Percentiles rank a stretch among this genome's conserved stretches.
Conservation (phyloP, 2,329 filamentous ascomycete species). For the Stemphylium lycopersici region DNA sequence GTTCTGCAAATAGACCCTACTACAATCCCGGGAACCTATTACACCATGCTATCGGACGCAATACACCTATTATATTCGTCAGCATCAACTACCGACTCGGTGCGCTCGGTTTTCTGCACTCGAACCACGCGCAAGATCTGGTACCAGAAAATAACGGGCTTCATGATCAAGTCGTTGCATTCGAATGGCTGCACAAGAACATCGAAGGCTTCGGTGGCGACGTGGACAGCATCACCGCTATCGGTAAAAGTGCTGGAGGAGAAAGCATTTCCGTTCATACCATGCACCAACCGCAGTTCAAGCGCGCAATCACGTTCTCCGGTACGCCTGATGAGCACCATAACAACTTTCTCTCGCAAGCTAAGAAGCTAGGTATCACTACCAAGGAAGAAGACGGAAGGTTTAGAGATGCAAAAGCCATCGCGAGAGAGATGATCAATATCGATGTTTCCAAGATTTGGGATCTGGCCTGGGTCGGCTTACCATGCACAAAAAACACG, state of each 20-base stretch:
- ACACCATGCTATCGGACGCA: conserved; percentile 7
- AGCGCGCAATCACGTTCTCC: conserved; percentile 20
- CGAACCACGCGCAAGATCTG: conserved; percentile 45
- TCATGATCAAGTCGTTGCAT: conserved; percentile 42
- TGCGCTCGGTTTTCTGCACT: conserved; percentile 49
- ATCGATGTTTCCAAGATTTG: conserved; percentile 13
- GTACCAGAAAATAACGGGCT: conserved; percentile 38
- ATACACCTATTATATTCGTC: conserved; percentile 14
- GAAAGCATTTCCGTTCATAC: conserved; percentile 24
- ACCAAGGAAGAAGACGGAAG: not conserved
- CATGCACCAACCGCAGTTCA: conserved; percentile 17
- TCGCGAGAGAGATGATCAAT: conserved; percentile 11
- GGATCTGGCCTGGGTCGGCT: conserved; percentile 21
- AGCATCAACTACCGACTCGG: conserved; percentile 34
- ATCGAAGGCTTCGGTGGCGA: conserved; percentile 48
- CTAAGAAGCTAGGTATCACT: conserved; percentile 6
- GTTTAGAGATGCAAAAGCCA: not conserved
- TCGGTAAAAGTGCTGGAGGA: conserved; percentile 40
- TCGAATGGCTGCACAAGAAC: conserved; percentile 45
- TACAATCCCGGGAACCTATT: conserved; percentile 49
- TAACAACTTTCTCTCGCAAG: conserved; percentile 15
- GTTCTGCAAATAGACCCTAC: conserved; percentile 59
- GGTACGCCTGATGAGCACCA: conserved; percentile 20
- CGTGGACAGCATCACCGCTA: conserved; percentile 4
- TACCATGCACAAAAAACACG: conserved; percentile 15